Conservation (phyloP, 495 filamentous ascomycete genomes). For the Penicillium silybi region DNA sequence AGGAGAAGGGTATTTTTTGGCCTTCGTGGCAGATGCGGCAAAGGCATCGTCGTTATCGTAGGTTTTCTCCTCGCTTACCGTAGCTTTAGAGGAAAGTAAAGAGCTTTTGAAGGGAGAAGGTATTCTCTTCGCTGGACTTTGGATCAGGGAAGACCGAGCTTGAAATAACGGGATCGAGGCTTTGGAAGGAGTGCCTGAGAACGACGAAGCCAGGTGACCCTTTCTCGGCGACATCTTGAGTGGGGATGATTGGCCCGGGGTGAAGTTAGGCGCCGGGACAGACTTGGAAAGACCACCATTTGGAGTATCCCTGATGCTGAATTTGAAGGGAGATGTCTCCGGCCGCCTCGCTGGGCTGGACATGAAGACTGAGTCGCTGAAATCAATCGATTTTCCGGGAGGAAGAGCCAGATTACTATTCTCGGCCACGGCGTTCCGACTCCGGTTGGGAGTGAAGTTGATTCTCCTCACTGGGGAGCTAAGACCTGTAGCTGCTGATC, state of each 20-base stretch:
- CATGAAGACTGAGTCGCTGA: constrained; percentile 38
- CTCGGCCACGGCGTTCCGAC: constrained; percentile 16
- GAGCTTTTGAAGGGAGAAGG: constrained; percentile 39
- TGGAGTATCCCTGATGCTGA: constrained; percentile 35
- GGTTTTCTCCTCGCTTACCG: neutral
- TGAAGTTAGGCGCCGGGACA: constrained; percentile 25
- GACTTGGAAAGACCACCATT: constrained; percentile 20
- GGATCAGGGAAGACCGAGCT: constrained; percentile 34
- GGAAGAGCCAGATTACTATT: constrained; percentile 24
- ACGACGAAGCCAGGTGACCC: constrained; percentile 34
- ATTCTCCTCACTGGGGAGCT: constrained; percentile 31
- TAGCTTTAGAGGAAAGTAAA: constrained; percentile 11
- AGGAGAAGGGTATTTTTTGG: neutral
- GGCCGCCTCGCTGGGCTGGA: constrained; percentile 49
- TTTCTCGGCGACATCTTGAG: constrained; percentile 46
- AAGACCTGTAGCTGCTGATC: constrained; percentile 21
- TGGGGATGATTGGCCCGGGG: constrained; percentile 27
- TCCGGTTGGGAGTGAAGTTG: constrained; percentile 29
- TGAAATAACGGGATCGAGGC: constrained; percentile 30
- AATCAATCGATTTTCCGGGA: constrained; percentile 29
- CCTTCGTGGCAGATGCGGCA: neutral
- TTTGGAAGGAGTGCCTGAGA: constrained; percentile 28
- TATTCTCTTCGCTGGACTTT: constrained; percentile 42
- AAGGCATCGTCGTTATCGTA: neutral
- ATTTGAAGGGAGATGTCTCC: constrained; percentile 48